Evolutionary conservation across 2,329 filamentous ascomycete species (phyloP), one percentile per base, ranked within the genome.

Genomic region (Cytospora chrysosperma): DNA sequence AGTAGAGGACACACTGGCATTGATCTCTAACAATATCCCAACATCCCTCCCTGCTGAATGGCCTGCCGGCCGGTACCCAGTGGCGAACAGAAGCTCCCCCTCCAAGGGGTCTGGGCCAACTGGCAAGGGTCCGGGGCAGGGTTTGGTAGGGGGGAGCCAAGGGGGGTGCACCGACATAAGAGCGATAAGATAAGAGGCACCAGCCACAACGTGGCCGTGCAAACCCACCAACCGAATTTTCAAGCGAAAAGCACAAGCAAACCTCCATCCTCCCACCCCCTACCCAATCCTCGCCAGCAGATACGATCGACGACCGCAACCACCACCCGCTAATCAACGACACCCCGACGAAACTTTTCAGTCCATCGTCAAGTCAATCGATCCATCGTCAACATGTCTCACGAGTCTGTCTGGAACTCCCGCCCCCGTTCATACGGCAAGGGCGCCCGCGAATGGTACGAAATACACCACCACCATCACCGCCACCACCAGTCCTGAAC

Each of bases 401-500:
- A 85, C 93, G 94, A 98, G 86, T 93, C 90, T 78, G 93, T 98
- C 84, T 99, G 94, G 93, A 97, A 96, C 89, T 97, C 93, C 78
- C 93, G 95, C 81, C 95, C 95, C 78, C 91, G 93, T 82, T 92
- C 82, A 81, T 97, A 96, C 88, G 94, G 94, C 86, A 97, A 97
- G 89, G 94, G 94, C 84, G 85, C 91, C 81, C 91, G 93, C 82
- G 81, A 83, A 79, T 97, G 93, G 93, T 97, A 93, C 79, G 91
- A 84, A 61, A 27, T 6, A n/a, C 49, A 24, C 49, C 61, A 27
- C 32, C 53, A 59, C 60, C 61, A 26, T 17, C 27, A 34, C 32
- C 9, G 3, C 9, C 32, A 34, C 32, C 10, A 34, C 10, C 32
- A 34, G 21, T 26, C 28, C 30, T 24, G 37, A 15, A 21, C 15